Evolutionary conservation across 192 early-diverging fungal species (phyloP).

Genomic region (Linnemannia zychae): DNA sequence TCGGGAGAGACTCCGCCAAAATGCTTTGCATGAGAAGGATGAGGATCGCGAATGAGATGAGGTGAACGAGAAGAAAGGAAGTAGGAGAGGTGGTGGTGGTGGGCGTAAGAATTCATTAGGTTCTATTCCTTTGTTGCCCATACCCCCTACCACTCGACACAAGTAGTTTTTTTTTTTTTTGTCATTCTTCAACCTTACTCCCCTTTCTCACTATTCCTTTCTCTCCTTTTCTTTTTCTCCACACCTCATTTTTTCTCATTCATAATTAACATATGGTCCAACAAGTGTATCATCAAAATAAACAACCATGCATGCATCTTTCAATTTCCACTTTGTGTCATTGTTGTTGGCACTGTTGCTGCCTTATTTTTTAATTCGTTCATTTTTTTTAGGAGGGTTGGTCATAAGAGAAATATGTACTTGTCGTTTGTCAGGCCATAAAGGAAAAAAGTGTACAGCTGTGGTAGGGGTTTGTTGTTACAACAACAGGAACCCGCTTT

Average conservation of each 20-base stretch:
- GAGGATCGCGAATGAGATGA: slow-evolving; percentile 17
- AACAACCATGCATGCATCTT: background rate
- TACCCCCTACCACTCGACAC: background rate
- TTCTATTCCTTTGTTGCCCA: background rate
- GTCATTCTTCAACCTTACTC: background rate
- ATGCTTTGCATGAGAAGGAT: slow-evolving; percentile 28
- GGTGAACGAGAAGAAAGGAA: background rate
- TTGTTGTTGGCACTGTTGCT: background rate
- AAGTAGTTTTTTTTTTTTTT: background rate
- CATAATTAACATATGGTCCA: no score
- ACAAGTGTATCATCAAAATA: background rate
- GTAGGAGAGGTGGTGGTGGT: background rate
- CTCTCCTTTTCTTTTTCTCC: background rate
- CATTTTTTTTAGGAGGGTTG: background rate
- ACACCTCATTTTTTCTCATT: background rate
- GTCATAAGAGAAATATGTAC: background rate
- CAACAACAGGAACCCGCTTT: no score
- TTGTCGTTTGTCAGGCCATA: no score
- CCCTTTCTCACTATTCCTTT: background rate
- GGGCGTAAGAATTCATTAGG: background rate
- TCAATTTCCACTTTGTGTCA: background rate
- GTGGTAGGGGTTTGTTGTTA: no score
- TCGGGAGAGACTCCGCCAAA: slow-evolving; percentile 17
- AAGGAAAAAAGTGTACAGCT: no score
- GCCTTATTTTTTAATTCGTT: background rate